phyloP scores from a whole-genome alignment of 1,284 basidiomycete genomes.

The Papiliotrema fonsecae region DNA sequence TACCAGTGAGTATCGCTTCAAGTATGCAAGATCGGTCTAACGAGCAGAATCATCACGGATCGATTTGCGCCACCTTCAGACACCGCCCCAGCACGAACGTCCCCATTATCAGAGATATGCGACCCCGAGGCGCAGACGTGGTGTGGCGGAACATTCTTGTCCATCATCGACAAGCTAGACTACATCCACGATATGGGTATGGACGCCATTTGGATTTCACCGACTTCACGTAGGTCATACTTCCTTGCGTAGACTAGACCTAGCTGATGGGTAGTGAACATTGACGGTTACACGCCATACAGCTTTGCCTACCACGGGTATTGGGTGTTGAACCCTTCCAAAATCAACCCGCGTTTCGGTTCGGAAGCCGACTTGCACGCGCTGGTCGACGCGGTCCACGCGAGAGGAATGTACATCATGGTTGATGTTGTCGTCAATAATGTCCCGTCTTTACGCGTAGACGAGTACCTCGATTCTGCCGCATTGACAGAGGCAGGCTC shows the following conservation, averaged over 20 bases:
- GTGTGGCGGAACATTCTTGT: conserved; percentile 74
- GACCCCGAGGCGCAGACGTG: conserved; percentile 39
- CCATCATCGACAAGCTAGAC: conserved; percentile 66
- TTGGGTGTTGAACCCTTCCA: conserved; percentile 56
- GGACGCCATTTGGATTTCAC: conserved; percentile 59
- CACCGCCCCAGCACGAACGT: conserved; percentile 51
- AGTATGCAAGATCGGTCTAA: neutral
- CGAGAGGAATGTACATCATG: conserved; percentile 70
- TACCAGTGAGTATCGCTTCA: conserved; percentile 42
- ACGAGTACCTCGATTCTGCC: conserved; percentile 20
- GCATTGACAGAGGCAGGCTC: conserved; percentile 27
- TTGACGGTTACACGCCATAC: conserved; percentile 63
- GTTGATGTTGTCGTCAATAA: conserved; percentile 73
- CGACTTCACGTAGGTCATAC: conserved; percentile 5
- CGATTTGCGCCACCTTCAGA: conserved; percentile 61
- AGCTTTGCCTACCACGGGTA: conserved; percentile 46
- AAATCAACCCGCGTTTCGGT: conserved; percentile 66
- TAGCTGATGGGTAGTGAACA: conserved; percentile 52
- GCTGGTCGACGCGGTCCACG: conserved; percentile 61
- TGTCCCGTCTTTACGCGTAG: conserved; percentile 53
- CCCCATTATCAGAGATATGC: conserved; percentile 29
- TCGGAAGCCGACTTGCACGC: conserved; percentile 63
- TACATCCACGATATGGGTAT: conserved; percentile 73
- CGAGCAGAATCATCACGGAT: conserved; percentile 64
- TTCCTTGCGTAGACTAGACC: neutral